Evolutionary conservation across 768 basidiomycete species (phyloP).

Genomic region (Tulasnella sp.): DNA sequence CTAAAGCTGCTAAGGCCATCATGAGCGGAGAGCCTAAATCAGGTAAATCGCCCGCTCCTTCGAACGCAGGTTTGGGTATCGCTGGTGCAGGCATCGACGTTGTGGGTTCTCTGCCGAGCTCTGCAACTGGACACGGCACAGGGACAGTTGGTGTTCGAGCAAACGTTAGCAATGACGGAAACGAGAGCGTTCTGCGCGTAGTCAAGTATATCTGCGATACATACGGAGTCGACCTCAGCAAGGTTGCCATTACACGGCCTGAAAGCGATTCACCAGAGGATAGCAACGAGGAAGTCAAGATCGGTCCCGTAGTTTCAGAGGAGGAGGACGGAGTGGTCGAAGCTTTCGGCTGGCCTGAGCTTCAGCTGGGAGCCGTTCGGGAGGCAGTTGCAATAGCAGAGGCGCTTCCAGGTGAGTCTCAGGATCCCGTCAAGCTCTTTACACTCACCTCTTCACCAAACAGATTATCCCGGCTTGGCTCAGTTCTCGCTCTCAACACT

Average conservation of each 20-base stretch:
- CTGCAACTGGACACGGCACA: neutral
- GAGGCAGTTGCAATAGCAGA: constrained; percentile 90
- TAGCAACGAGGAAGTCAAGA: constrained; percentile 17
- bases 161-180: constrained; percentile 67
- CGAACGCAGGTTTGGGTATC: constrained; percentile 34
- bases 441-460: neutral
- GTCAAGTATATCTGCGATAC: constrained; percentile 64
- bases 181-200: constrained; percentile 64
- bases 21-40: neutral
- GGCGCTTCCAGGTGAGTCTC: constrained; percentile 64
- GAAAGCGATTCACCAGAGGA: constrained; percentile 15
- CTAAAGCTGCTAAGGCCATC: constrained; percentile 31
- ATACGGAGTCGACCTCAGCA: constrained; percentile 71
- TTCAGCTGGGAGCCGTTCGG: constrained; percentile 86
- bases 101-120: constrained; percentile 15
- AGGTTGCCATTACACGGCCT: constrained; percentile 40
- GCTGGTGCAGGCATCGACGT: constrained; percentile 32
- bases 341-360: constrained; percentile 80
- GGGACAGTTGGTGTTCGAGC: constrained; percentile 59
- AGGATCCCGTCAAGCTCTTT: neutral
- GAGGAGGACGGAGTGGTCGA: constrained; percentile 36
- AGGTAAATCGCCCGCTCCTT: neutral
- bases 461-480: constrained; percentile 76
- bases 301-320: constrained; percentile 7
- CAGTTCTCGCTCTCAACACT: constrained; percentile 85